These are phyloP conservation scores for Coemansia sp. DNA, from an alignment of 192 early-diverging fungal species.

Conservation along the genomic window DNA sequence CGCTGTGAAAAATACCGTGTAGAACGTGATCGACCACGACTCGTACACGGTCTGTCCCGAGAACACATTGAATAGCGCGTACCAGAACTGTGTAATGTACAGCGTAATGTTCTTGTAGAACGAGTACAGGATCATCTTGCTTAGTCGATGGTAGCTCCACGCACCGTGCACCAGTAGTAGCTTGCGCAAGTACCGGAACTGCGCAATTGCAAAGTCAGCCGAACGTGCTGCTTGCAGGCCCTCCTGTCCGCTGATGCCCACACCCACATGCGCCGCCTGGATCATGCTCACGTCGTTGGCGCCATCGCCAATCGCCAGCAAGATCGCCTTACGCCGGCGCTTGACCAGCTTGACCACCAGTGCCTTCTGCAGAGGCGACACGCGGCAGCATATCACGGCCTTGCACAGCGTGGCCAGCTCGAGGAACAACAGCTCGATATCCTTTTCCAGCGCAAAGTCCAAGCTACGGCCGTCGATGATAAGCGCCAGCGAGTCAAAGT, in stretches of 20 bases:
- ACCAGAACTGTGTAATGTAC: constrained; percentile 87
- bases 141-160: constrained; percentile 84
- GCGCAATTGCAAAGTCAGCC: constrained; percentile 88
- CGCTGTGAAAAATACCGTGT: constrained; percentile 83
- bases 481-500: constrained; percentile 65
- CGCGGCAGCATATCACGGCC: constrained; percentile 95
- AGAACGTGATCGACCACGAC: constrained; percentile 79
- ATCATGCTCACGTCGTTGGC: constrained; percentile 99
- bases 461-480: constrained; percentile 92
- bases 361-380: constrained; percentile 95
- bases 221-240: constrained; percentile 95
- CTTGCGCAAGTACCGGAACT: constrained; percentile 83
- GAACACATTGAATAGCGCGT: constrained; percentile 82
- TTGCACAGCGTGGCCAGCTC: constrained; percentile 76
- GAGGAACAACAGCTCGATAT: constrained; percentile 61
- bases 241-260: constrained; percentile 94
- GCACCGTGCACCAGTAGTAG: constrained; percentile 90
- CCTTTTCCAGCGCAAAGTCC: constrained; percentile 68
- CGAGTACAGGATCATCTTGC: constrained; percentile 85
- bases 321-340: constrained; percentile 78
- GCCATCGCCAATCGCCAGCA: constrained; percentile 94
- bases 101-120: constrained; percentile 97
- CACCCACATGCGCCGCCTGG: constrained; percentile 92
- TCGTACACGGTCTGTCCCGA: constrained; percentile 83
- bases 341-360: constrained; percentile 87